A percentile compares a stretch with the other conserved stretches of the same genome.
Evolutionary conservation across 2,329 filamentous ascomycete species (phyloP).

Genomic region (Spiromastix sp.): DNA sequence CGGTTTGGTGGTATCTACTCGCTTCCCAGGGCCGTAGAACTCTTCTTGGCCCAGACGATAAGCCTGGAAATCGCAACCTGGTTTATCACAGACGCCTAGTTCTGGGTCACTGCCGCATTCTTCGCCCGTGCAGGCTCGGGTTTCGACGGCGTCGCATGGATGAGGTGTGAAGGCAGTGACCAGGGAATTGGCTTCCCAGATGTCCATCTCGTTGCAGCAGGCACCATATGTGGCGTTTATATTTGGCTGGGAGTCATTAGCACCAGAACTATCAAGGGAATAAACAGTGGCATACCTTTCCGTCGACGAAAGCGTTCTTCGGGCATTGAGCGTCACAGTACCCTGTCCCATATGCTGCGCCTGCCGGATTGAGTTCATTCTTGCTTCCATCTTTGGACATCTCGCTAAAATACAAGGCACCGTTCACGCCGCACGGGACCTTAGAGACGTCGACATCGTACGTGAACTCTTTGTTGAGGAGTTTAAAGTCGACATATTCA

Average conservation of each 20-base stretch:
- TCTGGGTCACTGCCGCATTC: conserved; percentile 33
- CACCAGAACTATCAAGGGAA: background rate
- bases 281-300: background rate
- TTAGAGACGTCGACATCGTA: conserved; percentile 60
- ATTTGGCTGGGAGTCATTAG: conserved; percentile 33
- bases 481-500: conserved; percentile 52
- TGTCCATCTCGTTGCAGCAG: conserved; percentile 57
- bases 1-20: conserved; percentile 47
- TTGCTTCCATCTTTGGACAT: conserved; percentile 51
- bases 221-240: conserved; percentile 42
- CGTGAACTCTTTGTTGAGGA: conserved; percentile 56
- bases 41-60: conserved; percentile 52
- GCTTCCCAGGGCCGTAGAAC: conserved; percentile 50
- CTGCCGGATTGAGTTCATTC: conserved; percentile 42
- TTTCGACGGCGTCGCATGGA: conserved; percentile 42
- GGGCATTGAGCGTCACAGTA: conserved; percentile 52
- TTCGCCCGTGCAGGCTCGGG: conserved; percentile 36
- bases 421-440: conserved; percentile 60
- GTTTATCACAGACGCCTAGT: conserved; percentile 50
- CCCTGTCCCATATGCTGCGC: conserved; percentile 48
- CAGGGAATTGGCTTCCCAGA: conserved; percentile 57
- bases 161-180: conserved; percentile 54
- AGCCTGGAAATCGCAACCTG: conserved; percentile 57
- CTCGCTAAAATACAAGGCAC: conserved; percentile 53
- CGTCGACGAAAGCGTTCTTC: conserved; percentile 1